Base-by-base conservation (phyloP, 2,329 filamentous ascomycete genomes). In the Botryosphaeria agaves region DNA sequence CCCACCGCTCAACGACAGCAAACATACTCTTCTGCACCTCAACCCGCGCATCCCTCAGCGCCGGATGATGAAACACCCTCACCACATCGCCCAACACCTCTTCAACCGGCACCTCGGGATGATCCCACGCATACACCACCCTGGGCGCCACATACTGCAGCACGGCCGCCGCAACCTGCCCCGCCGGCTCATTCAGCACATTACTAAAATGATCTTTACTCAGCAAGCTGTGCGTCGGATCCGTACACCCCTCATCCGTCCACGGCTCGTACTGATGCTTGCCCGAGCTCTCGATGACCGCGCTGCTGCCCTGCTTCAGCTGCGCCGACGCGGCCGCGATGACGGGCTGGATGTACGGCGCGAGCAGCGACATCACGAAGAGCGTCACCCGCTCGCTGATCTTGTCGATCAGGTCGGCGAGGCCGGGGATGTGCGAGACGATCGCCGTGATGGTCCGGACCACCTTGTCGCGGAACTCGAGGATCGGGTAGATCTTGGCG, bases 11-110 rank as follows among this genome's bases (percentile, higher is more conserved):
- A 2, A 98, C 83, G 0, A 79, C 82, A 32, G 73, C 66, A 56
- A 81, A 95, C 89, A 98, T 98, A 31, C 75, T 74, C 26, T 71
- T 68, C 40, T 95, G 89, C 17, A 89, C 74, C 48, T 92, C 80
- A 34, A 80, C 60, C 33, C 64, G 62, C 32, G 79, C 73, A 41
- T 89, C 69, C 15, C 87, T 76, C 18, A 83, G 61, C 5, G 79
- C 78, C 1, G 89, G 89, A 48, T 98, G 89, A 51, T 98, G 89
- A 59, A 95, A 92, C 7, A 82, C 74, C 15, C 71, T 70, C 28
- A 84, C 59, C 24, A 91, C 72, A 41, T 95, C 87, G 38, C 81
- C 64, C 37, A 85, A 63, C 1, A 95, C 77, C 52, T 91, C 79
- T 21, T 91, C 70, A 3, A 89, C 76, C 0, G 82, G 72, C 1